A percentile compares a stretch with the other conserved stretches of the same genome.
Evolutionary conservation across 2,329 filamentous ascomycete species (phyloP).

Genomic region (Xylariales sp.): DNA sequence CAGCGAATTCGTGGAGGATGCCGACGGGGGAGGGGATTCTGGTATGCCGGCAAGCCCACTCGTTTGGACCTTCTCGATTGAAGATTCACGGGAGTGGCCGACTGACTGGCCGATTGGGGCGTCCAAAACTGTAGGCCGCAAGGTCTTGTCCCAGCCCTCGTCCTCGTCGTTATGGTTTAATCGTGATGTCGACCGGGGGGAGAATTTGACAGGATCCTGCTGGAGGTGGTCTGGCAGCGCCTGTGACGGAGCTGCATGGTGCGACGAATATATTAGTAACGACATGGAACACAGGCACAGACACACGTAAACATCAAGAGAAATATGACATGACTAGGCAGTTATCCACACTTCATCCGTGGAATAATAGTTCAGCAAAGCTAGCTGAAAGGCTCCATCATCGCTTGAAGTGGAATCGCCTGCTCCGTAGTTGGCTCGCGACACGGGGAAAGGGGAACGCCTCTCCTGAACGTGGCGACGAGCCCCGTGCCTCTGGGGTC

Average conservation of each 20-base stretch:
- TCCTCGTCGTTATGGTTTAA: conserved; percentile 48
- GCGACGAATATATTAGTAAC: conserved; percentile 20
- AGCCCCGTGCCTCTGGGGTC: no score
- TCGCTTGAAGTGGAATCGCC: no score
- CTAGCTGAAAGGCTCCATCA: background rate
- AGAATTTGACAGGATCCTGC: conserved; percentile 48
- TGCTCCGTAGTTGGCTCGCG: conserved; percentile 2
- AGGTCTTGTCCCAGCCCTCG: conserved; percentile 43
- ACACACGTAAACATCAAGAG: no score
- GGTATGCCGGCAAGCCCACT: conserved; percentile 24
- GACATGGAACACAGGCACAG: conserved; percentile 4
- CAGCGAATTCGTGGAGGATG: conserved; percentile 26
- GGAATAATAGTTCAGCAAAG: conserved; percentile 6
- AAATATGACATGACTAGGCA: no score
- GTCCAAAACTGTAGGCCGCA: conserved; percentile 42
- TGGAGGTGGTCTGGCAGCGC: conserved; percentile 49
- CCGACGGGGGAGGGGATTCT: conserved; percentile 23
- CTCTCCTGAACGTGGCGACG: no score
- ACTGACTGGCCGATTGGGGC: conserved; percentile 32
- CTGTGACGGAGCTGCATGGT: conserved; percentile 51
- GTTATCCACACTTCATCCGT: conserved; percentile 6
- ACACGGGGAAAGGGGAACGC: background rate
- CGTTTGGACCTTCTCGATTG: conserved; percentile 47
- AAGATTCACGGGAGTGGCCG: conserved; percentile 55
- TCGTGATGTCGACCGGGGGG: conserved; percentile 44